Conservation (phyloP, 805 yeast genomes). For the Lipomyces lipofer region DNA sequence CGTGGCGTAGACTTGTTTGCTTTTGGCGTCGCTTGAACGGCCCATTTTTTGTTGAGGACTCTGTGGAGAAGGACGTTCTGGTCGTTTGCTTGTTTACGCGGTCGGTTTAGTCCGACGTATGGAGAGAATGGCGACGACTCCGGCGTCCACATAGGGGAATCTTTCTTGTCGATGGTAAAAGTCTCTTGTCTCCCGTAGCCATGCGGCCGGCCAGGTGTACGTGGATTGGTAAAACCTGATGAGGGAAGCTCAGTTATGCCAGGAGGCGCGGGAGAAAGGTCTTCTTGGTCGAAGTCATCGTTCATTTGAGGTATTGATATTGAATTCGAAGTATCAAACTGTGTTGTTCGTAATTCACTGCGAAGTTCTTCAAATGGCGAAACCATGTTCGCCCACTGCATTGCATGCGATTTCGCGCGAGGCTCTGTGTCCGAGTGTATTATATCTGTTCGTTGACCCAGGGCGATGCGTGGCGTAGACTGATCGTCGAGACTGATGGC, state of each 20-base stretch:
- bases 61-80: slow-evolving; percentile 36
- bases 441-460: slow-evolving; percentile 13
- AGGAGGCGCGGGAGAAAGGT: slow-evolving; percentile 16
- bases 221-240: not conserved
- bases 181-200: slow-evolving; percentile 22
- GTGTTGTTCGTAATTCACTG: slow-evolving; percentile 7
- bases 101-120: slow-evolving; percentile 20
- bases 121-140: slow-evolving; percentile 30
- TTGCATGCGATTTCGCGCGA: not conserved
- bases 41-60: slow-evolving; percentile 40
- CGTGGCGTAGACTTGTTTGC: slow-evolving; percentile 3
- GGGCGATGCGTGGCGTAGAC: slow-evolving; percentile 16
- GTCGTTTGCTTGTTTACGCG: slow-evolving; percentile 11
- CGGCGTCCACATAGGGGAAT: slow-evolving; percentile 21
- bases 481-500: slow-evolving; percentile 18
- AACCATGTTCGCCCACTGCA: slow-evolving; percentile 28
- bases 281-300: slow-evolving; percentile 5
- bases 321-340: slow-evolving; percentile 19
- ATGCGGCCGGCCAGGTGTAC: slow-evolving; percentile 3
- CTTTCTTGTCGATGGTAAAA: slow-evolving; percentile 25
- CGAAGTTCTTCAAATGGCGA: slow-evolving; percentile 29
- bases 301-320: slow-evolving; percentile 8
- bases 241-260: not conserved
- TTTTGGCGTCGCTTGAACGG: slow-evolving; percentile 40
- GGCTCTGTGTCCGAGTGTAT: not conserved